Evolutionary conservation across 768 basidiomycete genomes (phyloP).

Genomic region (Trametes gibbosa): DNA sequence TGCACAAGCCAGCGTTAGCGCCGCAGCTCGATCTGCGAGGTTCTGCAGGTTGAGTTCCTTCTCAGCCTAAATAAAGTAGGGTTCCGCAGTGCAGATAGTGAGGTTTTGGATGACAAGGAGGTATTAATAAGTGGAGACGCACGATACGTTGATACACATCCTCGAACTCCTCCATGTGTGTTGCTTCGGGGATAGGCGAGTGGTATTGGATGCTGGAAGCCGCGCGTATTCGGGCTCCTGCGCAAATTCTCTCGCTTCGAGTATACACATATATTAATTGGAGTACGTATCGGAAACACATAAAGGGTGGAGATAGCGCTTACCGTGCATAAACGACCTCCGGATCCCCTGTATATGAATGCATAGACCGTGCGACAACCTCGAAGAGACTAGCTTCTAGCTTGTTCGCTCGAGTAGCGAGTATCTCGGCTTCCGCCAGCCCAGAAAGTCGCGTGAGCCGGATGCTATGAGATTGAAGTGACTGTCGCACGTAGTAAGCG

Average conservation of each 20-base stretch:
- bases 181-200: neutral
- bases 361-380: neutral
- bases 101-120: too few relatives aligned
- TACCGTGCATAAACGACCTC: neutral
- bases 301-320: too few relatives aligned
- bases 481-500: neutral
- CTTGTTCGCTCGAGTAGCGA: neutral
- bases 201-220: neutral
- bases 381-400: neutral
- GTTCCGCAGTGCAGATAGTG: too few relatives aligned
- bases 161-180: neutral
- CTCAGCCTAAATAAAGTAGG: neutral
- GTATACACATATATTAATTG: too few relatives aligned
- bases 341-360: neutral
- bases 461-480: constrained; percentile 14
- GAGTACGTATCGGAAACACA: too few relatives aligned
- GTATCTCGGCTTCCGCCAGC: neutral
- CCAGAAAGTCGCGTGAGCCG: neutral
- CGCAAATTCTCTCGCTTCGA: neutral
- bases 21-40: constrained; percentile 1
- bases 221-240: constrained; percentile 3
- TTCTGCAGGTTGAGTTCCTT: constrained; percentile 15
- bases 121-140: neutral
- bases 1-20: constrained; percentile 6
- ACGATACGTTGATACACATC: constrained; percentile 3